phyloP scores from a whole-genome alignment of 257 asterid species.

The Gentiana straminea region DNA sequence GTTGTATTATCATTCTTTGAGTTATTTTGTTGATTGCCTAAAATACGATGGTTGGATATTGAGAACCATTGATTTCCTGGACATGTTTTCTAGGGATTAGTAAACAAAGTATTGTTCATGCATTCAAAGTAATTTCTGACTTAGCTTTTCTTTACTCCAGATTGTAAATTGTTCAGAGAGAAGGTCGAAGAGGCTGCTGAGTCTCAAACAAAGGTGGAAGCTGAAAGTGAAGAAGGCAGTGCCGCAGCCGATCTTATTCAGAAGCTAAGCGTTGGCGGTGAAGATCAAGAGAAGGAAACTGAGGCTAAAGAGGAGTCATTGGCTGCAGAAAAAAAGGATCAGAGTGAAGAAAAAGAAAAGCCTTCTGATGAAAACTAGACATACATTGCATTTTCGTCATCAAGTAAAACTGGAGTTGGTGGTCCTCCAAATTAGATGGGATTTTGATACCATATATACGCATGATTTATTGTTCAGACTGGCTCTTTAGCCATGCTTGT shows the following conservation, averaged over 20 bases:
- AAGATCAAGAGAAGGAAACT: constrained; percentile 36
- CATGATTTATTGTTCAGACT: too few relatives aligned
- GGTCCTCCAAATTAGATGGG: not conserved
- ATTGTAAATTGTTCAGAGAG: constrained; percentile 70
- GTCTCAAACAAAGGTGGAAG: constrained; percentile 30
- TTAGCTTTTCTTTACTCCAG: constrained; percentile 20
- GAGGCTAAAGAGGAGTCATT: constrained; percentile 30
- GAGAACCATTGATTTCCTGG: too few relatives aligned
- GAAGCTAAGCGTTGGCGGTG: constrained; percentile 48
- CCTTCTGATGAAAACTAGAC: constrained; percentile 23
- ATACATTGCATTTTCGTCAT: not conserved
- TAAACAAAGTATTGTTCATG: not conserved
- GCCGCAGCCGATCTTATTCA: constrained; percentile 56
- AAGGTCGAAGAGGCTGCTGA: constrained; percentile 59
- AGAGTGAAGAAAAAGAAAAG: constrained; percentile 25
- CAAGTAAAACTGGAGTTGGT: too few relatives aligned
- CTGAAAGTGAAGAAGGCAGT: constrained; percentile 38
- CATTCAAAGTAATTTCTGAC: not conserved
- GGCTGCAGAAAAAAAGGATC: constrained; percentile 26
- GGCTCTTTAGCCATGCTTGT: too few relatives aligned
- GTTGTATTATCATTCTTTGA: too few relatives aligned
- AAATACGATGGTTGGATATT: too few relatives aligned
- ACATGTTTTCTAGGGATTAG: too few relatives aligned
- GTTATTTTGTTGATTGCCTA: too few relatives aligned
- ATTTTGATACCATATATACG: not conserved